Base-by-base conservation (phyloP, 768 basidiomycete species). In the Termitomyces bulborhizus region DNA sequence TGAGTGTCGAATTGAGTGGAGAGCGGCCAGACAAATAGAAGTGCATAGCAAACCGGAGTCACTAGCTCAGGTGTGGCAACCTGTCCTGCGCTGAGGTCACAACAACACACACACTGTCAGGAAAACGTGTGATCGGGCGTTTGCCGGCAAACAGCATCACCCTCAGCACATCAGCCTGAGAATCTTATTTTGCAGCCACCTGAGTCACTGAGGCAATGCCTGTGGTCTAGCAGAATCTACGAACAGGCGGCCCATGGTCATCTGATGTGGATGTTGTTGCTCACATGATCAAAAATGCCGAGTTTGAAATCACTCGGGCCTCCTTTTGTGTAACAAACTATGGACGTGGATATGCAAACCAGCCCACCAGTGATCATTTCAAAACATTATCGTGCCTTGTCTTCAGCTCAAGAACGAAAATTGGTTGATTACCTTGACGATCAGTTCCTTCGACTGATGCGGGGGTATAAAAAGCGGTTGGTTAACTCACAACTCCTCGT, bases 381-480 rank as follows among this genome's bases (percentile, higher is more conserved):
- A n/a, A 48, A 40, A 16, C 36, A 34, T n/a, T 18, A n/a, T 24
- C 66, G 64, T 32, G 68, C 83, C 5, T 68, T 87, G 12, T 76
- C 79, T 8, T 64, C 71, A 21, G 66, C 56, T 16, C 88, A 92
- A 68, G 88, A 91, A 63, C 75, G 82, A 40, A 80, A 79, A 54
- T 73, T 88, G 0, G 70, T 84, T 6, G 79, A 80, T 21, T 86
- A 81, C 62, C 71, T 91, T 5, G 89, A 91, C 48, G 80, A 80
- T 18, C 66, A 75, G 53, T 83, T 90, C 60, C 71, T 89, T 21
- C 76, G 84, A 15, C 70, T 89, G 27, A 86, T 79, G n/a, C 71
- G 85, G 18, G 79, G 81, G 29, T 87, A 76, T 71, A 90, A 85
- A 70, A 91, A 88, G 70, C 82, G 90, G 88, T 89, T 55, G 41